These are phyloP conservation scores for Botrytis squamosa DNA, from an alignment of 2,329 filamentous ascomycete species.

Conservation along the genomic window DNA sequence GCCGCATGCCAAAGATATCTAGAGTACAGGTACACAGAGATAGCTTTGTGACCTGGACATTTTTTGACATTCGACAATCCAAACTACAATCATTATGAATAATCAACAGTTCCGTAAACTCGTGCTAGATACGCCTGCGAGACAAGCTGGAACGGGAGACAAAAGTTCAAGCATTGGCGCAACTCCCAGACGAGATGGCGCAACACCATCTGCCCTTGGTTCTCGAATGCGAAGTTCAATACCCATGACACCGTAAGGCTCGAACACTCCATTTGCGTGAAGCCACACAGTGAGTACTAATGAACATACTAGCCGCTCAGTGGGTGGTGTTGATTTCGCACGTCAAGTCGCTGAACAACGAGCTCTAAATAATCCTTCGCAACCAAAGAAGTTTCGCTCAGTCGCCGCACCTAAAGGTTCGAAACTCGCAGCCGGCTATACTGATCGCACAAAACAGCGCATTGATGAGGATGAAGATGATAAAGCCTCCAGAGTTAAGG, in stretches of 20 bases:
- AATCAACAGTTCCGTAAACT: conserved; percentile 92
- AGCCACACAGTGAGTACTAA: neutral
- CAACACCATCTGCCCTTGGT: conserved; percentile 60
- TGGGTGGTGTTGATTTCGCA: conserved; percentile 67
- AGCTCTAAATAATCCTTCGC: conserved; percentile 31
- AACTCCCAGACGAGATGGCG: conserved; percentile 46
- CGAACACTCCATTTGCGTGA: neutral
- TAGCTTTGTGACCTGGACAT: neutral
- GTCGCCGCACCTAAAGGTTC: conserved; percentile 76
- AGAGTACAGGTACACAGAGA: no score
- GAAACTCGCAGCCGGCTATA: conserved; percentile 76
- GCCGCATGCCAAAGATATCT: neutral
- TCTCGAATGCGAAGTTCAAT: conserved; percentile 78
- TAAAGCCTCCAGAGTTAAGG: conserved; percentile 65
- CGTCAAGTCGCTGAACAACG: conserved; percentile 76
- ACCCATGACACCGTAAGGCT: conserved; percentile 85
- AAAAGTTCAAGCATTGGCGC: conserved; percentile 28
- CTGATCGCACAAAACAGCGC: conserved; percentile 72
- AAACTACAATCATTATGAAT: conserved; percentile 64
- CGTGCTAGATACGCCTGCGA: conserved; percentile 54
- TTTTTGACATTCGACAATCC: neutral
- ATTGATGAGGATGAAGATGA: conserved; percentile 52
- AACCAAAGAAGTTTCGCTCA: conserved; percentile 74
- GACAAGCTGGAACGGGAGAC: conserved; percentile 35
- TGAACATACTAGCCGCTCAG: conserved; percentile 23